Percentiles rank a stretch among this genome's conserved stretches.
Evolutionary conservation across 805 yeast genomes (phyloP).

Genomic region (Priceomyces melissophilus): DNA sequence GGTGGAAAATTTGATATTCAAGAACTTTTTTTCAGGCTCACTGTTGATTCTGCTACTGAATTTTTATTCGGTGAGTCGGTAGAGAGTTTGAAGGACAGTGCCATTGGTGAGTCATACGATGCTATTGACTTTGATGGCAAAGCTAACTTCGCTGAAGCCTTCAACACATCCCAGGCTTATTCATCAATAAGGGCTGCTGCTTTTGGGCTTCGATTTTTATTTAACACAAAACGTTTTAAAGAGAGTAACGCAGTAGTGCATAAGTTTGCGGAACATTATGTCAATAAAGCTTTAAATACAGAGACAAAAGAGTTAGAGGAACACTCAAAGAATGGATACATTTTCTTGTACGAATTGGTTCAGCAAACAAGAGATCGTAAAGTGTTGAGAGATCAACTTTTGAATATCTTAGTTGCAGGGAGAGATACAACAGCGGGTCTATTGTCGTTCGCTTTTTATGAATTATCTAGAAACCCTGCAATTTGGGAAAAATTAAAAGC

Average conservation of each 20-base stretch:
- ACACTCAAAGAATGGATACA: constrained; percentile 35
- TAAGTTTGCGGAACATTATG: constrained; percentile 32
- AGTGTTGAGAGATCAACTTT: constrained; percentile 48
- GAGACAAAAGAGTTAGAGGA: constrained; percentile 27
- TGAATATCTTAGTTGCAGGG: constrained; percentile 53
- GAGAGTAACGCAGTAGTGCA: constrained; percentile 24
- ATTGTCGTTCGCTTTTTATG: constrained; percentile 41
- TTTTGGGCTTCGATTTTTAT: constrained; percentile 23
- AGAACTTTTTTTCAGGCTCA: constrained; percentile 30
- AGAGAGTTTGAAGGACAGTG: constrained; percentile 24
- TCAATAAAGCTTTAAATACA: constrained; percentile 32
- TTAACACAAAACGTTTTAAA: constrained; percentile 26
- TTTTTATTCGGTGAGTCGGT: constrained; percentile 39
- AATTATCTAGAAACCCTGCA: constrained; percentile 42
- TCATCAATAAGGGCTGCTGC: constrained; percentile 32
- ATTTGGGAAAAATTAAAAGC: constrained; percentile 35
- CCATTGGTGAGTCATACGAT: constrained; percentile 25
- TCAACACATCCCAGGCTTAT: constrained; percentile 29
- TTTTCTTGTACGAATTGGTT: constrained; percentile 46
- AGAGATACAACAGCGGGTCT: constrained; percentile 55
- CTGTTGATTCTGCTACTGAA: constrained; percentile 40
- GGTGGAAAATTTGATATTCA: constrained; percentile 30
- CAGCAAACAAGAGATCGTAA: constrained; percentile 46
- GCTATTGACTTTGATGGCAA: constrained; percentile 22
- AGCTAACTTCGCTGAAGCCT: constrained; percentile 30